Evolutionary conservation across 805 yeast species (phyloP).

Genomic region (Kuraishia molischiana): DNA sequence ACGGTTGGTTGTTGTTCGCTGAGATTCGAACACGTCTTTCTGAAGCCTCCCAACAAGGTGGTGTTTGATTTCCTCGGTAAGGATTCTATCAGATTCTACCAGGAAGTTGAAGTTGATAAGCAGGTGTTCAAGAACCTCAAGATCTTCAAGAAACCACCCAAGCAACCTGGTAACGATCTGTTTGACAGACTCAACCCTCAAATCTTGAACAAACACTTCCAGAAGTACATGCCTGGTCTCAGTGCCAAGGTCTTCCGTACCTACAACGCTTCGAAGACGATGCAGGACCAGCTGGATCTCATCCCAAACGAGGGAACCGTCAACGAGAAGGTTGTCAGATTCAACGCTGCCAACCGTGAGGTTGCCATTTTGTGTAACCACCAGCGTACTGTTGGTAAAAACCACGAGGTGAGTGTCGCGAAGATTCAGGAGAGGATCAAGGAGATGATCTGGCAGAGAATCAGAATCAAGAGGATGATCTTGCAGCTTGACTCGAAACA

Average conservation of each 20-base stretch:
- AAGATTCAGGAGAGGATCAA: constrained; percentile 68
- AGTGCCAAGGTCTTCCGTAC: constrained; percentile 98
- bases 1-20: constrained; percentile 97
- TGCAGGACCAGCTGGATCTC: constrained; percentile 88
- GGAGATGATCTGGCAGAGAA: constrained; percentile 80
- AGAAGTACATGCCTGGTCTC: constrained; percentile 82
- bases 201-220: constrained; percentile 75
- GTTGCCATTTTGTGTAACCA: constrained; percentile 96
- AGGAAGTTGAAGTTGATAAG: constrained; percentile 85
- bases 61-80: constrained; percentile 92
- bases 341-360: constrained; percentile 91
- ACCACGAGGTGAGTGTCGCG: constrained; percentile 72
- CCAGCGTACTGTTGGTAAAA: constrained; percentile 85
- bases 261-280: constrained; percentile 89
- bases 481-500: constrained; percentile 47
- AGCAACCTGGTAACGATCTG: constrained; percentile 83
- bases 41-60: constrained; percentile 79
- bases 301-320: constrained; percentile 83
- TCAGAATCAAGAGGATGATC: constrained; percentile 63
- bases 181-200: constrained; percentile 87
- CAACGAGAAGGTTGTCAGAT: constrained; percentile 76
- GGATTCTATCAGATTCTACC: constrained; percentile 85
- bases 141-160: constrained; percentile 83
- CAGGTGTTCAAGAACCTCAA: constrained; percentile 86
- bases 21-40: constrained; percentile 79